phyloP scores from a whole-genome alignment of 139 green algal species.

The Nannochloris sp. region DNA sequence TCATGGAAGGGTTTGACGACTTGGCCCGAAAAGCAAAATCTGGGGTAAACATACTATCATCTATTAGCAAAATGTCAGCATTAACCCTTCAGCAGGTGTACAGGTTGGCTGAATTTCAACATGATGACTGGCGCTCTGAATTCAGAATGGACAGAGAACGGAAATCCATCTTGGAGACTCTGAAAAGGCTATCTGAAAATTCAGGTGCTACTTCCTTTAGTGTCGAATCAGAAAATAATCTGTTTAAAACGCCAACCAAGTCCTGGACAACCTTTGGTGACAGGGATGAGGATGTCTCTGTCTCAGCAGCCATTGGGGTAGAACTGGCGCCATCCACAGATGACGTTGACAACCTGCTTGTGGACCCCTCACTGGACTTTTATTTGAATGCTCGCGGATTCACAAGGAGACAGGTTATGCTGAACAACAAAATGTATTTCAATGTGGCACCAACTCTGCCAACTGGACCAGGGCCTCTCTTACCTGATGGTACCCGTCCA shows the following conservation, averaged over 20 bases:
- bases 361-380: too few relatives aligned
- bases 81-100: constrained; percentile 44
- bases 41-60: constrained; percentile 34
- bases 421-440: neutral
- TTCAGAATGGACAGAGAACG: constrained; percentile 22
- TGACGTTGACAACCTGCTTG: too few relatives aligned
- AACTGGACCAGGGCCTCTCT: neutral
- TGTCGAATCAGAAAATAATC: too few relatives aligned
- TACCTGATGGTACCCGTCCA: neutral
- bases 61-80: constrained; percentile 28
- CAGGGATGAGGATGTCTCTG: too few relatives aligned
- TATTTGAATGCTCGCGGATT: neutral
- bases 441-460: neutral
- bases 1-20: constrained; percentile 47
- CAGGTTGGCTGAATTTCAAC: constrained; percentile 46
- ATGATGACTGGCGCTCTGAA: constrained; percentile 52
- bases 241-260: too few relatives aligned
- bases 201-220: neutral
- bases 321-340: too few relatives aligned
- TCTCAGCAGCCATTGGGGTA: too few relatives aligned
- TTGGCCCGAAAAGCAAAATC: constrained; percentile 30
- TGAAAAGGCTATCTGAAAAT: constrained; percentile 28
- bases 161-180: constrained; percentile 33
- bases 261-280: too few relatives aligned
- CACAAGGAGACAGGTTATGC: neutral